Evolutionary conservation across 1,284 basidiomycete species (phyloP).

Genomic region (Volvariella surrecta): DNA sequence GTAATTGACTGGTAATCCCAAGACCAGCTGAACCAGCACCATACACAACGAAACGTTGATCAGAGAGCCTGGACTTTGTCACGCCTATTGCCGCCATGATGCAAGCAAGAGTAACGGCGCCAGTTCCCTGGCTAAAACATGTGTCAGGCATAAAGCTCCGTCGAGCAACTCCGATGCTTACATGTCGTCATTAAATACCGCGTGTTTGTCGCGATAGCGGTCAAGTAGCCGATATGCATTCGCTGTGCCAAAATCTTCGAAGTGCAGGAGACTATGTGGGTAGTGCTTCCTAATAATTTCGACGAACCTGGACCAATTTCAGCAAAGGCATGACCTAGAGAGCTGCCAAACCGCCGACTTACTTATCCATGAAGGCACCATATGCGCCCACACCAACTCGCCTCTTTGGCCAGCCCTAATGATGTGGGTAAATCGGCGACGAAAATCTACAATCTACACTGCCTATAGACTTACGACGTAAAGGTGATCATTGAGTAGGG

Average conservation of each 20-base stretch:
- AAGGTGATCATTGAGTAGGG: constrained; percentile 50
- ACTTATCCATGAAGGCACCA: constrained; percentile 64
- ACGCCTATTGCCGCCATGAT: constrained; percentile 48
- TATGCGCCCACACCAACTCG: constrained; percentile 62
- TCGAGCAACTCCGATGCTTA: constrained; percentile 28
- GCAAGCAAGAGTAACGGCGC: constrained; percentile 4
- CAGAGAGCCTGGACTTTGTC: constrained; percentile 57
- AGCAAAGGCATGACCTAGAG: too few species aligned
- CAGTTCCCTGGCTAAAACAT: constrained; percentile 4
- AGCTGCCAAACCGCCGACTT: constrained; percentile 11
- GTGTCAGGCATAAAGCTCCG: neutral
- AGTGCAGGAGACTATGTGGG: constrained; percentile 51
- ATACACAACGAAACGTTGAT: constrained; percentile 74
- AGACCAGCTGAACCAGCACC: constrained; percentile 81
- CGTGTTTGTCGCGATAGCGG: constrained; percentile 56
- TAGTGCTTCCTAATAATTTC: constrained; percentile 40
- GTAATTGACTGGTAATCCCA: constrained; percentile 66
- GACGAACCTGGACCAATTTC: constrained; percentile 31
- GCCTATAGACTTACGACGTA: constrained; percentile 47
- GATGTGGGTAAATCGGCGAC: neutral
- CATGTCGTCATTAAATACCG: constrained; percentile 80
- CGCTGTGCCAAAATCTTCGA: constrained; percentile 71
- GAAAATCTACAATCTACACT: neutral
- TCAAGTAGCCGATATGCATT: constrained; percentile 71
- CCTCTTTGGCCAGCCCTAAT: constrained; percentile 51